These are phyloP conservation scores for Malus hybrid DNA, from an alignment of 331 rosid species.

Conservation along the genomic window DNA sequence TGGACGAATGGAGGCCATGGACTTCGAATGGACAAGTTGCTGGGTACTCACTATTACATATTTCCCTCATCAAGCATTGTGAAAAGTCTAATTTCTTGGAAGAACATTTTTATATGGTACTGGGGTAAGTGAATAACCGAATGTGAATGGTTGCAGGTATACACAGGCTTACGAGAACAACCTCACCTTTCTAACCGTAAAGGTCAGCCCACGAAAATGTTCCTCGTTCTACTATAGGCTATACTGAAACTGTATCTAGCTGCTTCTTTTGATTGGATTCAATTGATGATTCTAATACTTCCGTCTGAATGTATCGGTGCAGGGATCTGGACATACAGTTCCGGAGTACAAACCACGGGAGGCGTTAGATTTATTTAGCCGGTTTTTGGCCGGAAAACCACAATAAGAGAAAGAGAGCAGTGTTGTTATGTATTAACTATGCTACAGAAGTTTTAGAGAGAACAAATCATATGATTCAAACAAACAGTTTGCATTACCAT, in stretches of 20 bases:
- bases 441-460: neutral
- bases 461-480: neutral
- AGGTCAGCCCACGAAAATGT: conserved; percentile 33
- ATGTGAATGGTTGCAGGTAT: conserved; percentile 31
- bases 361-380: conserved; percentile 44
- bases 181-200: conserved; percentile 56
- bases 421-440: neutral
- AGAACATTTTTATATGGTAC: neutral
- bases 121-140: neutral
- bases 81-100: neutral
- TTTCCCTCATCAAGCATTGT: neutral
- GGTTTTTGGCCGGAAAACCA: conserved; percentile 37
- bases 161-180: conserved; percentile 50
- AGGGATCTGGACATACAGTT: conserved; percentile 86
- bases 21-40: conserved; percentile 38
- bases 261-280: neutral
- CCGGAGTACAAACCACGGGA: conserved; percentile 76
- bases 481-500: too few species aligned
- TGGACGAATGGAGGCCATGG: conserved; percentile 84
- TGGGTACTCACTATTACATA: conserved; percentile 33
- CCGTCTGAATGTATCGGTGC: conserved; percentile 10
- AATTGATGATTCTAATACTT: neutral
- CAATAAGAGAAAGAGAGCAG: conserved; percentile 5
- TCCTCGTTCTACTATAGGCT: neutral
- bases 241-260: neutral